Base-by-base conservation (phyloP, 2,329 filamentous ascomycete species). In the Neofusicoccum umdonicola region DNA sequence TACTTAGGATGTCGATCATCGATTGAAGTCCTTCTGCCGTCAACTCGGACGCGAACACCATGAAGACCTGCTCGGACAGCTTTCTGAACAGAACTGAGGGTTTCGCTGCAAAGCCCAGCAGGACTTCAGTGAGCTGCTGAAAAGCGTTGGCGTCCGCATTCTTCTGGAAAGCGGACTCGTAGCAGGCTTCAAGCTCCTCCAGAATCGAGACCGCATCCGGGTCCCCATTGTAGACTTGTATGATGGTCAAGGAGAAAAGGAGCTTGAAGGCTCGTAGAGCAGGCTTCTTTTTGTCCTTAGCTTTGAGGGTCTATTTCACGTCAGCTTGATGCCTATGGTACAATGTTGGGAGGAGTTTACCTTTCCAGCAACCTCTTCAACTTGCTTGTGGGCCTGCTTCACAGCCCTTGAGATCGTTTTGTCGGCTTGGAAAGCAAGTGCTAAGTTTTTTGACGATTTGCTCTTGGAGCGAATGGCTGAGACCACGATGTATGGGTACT, bases 151-250 rank as follows among this genome's bases (percentile, higher is more conserved):
- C 58, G 69, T 73, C 51, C 67, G 74, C 67, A 1, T 64, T 80
- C 77, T 70, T 86, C 27, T 57, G 48, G 35, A 65, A 50, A 27
- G 63, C 56, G 4, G 63, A 35, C 9, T 51, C 47, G 66, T 89
- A 90, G 74, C 90, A 93, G 66, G 89, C 82, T 68, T 90, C 86
- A n/a, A 97, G 83, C 70, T 97, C 94, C 62, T 90, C 86, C 8
- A 97, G 81, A 67, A 95, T 89, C 56, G 90, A 88, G 22, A 97
- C 85, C 0, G 93, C 91, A 73, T 98, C 95, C 0, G 90, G 84
- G 66, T 97, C 93, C 27, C 92, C 91, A 71, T 94, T 93, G 79
- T 97, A 97, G 8, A 97, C 84, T 75, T 97, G 92, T 63, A 98
- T 83, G 13, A 97, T 86, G 0, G 92, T 90, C 61, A 97, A 85